Evolutionary conservation across 2,329 filamentous ascomycete genomes (phyloP).

Genomic region (Westerdykella sp.): DNA sequence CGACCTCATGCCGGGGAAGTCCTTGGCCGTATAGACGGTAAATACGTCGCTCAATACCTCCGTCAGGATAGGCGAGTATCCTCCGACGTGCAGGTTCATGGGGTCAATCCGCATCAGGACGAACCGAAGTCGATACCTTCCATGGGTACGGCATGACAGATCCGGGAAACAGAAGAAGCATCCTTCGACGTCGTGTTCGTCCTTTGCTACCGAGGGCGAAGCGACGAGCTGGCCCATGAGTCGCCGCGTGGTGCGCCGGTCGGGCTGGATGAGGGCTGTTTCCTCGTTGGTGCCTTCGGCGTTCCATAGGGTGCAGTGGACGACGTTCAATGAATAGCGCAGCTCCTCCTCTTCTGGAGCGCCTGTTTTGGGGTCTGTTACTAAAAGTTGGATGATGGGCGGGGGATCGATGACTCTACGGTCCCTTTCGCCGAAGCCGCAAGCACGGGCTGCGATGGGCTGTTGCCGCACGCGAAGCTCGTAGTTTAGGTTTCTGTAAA

Average conservation of each 20-base stretch:
- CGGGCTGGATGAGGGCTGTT: constrained; percentile 61
- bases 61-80: constrained; percentile 45
- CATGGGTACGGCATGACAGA: constrained; percentile 70
- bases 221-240: constrained; percentile 76
- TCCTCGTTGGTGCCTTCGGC: constrained; percentile 61
- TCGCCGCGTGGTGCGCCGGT: constrained; percentile 64
- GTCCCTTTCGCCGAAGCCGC: constrained; percentile 77
- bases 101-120: constrained; percentile 67
- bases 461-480: constrained; percentile 65
- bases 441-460: constrained; percentile 69
- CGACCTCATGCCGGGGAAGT: constrained; percentile 77
- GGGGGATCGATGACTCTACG: constrained; percentile 77
- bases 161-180: constrained; percentile 86
- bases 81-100: constrained; percentile 49
- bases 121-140: constrained; percentile 69
- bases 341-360: constrained; percentile 52
- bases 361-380: constrained; percentile 53
- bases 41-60: constrained; percentile 63
- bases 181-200: constrained; percentile 66
- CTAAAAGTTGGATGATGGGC: constrained; percentile 68
- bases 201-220: constrained; percentile 68
- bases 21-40: constrained; percentile 74
- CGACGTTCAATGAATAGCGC: constrained; percentile 60
- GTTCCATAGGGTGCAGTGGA: constrained; percentile 73
- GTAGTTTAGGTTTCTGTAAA: constrained; percentile 36